Base-by-base conservation (phyloP, 2,329 filamentous ascomycete species). In the Colletotrichum tanaceti region DNA sequence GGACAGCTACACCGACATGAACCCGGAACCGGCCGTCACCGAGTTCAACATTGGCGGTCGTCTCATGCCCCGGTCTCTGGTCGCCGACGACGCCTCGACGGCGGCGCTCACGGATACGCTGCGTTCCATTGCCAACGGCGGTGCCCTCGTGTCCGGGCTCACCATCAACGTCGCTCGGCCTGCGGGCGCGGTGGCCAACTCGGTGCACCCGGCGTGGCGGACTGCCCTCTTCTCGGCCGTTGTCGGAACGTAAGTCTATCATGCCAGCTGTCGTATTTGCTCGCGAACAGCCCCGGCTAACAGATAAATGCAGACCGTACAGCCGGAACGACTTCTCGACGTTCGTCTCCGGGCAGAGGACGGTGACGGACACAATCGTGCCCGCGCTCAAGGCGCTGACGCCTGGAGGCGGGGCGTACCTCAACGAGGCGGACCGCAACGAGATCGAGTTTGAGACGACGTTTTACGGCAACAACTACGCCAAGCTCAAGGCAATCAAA, bases 361-460 rank as follows among this genome's bases (percentile, higher is more conserved):
- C 24, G 50, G 63, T 70, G 28, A 63, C 67, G 20, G 39, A 70
- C 50, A 58, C 52, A 6, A n/a, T 70, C 20, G 11, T 70, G 2
- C 67, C 67, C 3, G 14, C 22, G 32, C 67, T 70, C 6, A 53
- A 60, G 53, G 47, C 46, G 16, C 54, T 67, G 46, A 79, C 81
- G 0, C 82, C 82, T 2, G 80, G 77, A 2, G 75, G 75, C 1
- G 83, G 83, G 3, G 76, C 82, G 2, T 86, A 86, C 70, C 74
- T 85, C 72, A 86, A 85, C 67, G 86, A 89, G 77, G 82, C 79
- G 1, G 82, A 87, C 73, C 80, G 83, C 44, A 77, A 79, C 67
- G 78, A 86, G 74, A 80, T 79, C 0, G 72, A 82, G 62, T 86
- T 77, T 72, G 76, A 84, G 71, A 70, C 78, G 16, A 75, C 73